Evolutionary conservation across 306 rosid genomes (phyloP).

Genomic region (Pachyrhizus erosus): DNA sequence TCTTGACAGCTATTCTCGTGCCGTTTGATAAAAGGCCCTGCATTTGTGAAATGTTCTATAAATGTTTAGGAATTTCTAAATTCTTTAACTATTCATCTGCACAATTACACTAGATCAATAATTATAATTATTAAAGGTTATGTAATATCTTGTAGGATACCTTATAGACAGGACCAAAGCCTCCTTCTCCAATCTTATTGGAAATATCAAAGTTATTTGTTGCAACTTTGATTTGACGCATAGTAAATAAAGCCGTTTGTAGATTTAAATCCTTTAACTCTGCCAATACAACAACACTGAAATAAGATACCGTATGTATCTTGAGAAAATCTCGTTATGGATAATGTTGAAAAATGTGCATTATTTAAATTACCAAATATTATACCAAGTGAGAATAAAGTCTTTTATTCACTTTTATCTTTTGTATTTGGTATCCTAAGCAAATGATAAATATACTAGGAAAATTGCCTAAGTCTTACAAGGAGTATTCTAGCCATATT

Average conservation of each 20-base stretch:
- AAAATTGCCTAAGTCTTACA: too few species aligned
- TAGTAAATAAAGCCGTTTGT: constrained; percentile 51
- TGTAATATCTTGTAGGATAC: constrained; percentile 28
- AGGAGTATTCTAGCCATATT: too few species aligned
- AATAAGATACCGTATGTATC: too few species aligned
- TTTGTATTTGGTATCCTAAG: too few species aligned
- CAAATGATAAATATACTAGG: too few species aligned
- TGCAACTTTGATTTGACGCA: constrained; percentile 59
- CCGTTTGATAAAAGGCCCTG: constrained; percentile 57
- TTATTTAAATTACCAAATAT: too few species aligned
- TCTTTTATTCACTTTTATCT: not conserved
- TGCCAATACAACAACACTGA: too few species aligned
- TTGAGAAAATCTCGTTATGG: not conserved
- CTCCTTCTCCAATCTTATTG: too few species aligned
- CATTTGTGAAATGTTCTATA: not conserved
- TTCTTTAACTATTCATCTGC: not conserved
- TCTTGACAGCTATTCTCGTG: constrained; percentile 64
- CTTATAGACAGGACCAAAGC: too few species aligned
- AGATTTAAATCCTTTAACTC: constrained; percentile 54
- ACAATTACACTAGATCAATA: not conserved
- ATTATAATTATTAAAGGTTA: not conserved
- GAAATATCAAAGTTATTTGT: too few species aligned
- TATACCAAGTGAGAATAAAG: not conserved
- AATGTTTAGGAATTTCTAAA: not conserved
- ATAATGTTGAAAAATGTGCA: too few species aligned